These are phyloP conservation scores for Hyphopichia wangnamkhiaoensis DNA, from an alignment of 1,139 yeast species.

Conservation along the genomic window DNA sequence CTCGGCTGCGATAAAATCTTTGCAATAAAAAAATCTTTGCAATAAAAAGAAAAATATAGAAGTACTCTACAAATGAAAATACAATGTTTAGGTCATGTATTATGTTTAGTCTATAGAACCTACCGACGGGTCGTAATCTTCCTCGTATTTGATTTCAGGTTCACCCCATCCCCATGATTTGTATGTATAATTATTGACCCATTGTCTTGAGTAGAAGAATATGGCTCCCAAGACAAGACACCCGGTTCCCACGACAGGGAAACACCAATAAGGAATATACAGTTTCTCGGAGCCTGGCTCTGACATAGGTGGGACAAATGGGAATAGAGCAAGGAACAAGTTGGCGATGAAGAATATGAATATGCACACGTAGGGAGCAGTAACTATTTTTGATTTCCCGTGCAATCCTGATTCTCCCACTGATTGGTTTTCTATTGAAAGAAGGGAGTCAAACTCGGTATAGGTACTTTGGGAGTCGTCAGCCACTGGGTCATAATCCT, in stretches of 20 bases:
- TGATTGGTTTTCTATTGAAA: conserved; percentile 16
- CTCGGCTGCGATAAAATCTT: too few species aligned
- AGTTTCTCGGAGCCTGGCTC: background rate
- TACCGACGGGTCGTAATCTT: conserved; percentile 8
- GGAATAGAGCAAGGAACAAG: conserved; percentile 54
- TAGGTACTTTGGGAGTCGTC: conserved; percentile 5
- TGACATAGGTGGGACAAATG: conserved; percentile 53
- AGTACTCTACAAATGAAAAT: too few species aligned
- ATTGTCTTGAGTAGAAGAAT: conserved; percentile 25
- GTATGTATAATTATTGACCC: conserved; percentile 7
- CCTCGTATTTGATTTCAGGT: conserved; percentile 15
- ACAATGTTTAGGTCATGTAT: too few species aligned
- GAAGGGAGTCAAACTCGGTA: conserved; percentile 17
- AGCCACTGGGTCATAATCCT: conserved; percentile 7
- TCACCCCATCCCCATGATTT: conserved; percentile 9
- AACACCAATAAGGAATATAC: conserved; percentile 55
- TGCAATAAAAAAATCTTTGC: too few species aligned
- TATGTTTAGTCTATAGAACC: too few species aligned
- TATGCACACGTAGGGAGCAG: conserved; percentile 34
- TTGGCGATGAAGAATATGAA: conserved; percentile 48
- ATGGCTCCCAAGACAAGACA: conserved; percentile 48
- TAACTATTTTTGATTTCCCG: conserved; percentile 10
- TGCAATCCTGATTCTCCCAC: conserved; percentile 1
- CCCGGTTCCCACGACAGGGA: conserved; percentile 55
- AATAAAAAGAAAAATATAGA: too few species aligned